Evolutionary conservation across 2,329 filamentous ascomycete genomes (phyloP).

Genomic region (Fusarium sp.): DNA sequence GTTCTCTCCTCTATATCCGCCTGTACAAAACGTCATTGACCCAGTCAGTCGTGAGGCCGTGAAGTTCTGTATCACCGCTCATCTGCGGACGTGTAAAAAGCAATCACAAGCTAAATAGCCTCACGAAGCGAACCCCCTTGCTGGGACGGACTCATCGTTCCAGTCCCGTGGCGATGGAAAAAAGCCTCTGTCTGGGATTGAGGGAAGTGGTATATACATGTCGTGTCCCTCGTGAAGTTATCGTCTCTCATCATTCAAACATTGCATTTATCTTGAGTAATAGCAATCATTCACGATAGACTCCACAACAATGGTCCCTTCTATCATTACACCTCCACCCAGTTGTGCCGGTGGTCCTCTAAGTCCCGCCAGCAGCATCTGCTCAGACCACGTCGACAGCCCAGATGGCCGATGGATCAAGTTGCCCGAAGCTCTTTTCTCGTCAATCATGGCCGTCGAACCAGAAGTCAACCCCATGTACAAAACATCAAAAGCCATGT

Average conservation of each 20-base stretch:
- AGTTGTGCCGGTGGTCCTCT: constrained; percentile 11
- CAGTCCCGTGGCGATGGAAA: background rate
- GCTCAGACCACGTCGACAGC: constrained; percentile 1
- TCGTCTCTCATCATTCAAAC: background rate
- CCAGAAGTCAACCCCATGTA: constrained; percentile 27
- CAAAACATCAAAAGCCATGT: constrained; percentile 18
- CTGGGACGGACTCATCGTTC: background rate
- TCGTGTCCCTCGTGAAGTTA: constrained; percentile 1
- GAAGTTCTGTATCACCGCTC: background rate
- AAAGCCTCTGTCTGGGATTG: background rate
- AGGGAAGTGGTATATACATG: background rate
- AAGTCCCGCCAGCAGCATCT: background rate
- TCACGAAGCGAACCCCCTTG: background rate
- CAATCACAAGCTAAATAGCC: constrained; percentile 3
- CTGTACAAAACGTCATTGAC: background rate
- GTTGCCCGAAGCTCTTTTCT: constrained; percentile 23
- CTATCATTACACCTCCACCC: constrained; percentile 24
- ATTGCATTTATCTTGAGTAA: background rate
- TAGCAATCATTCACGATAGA: background rate
- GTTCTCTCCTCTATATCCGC: constrained; percentile 1
- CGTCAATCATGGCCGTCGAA: constrained; percentile 26
- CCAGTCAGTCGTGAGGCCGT: background rate
- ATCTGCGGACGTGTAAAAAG: background rate
- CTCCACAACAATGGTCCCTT: constrained; percentile 13
- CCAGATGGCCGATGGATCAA: constrained; percentile 16